Evolutionary conservation across 2,329 filamentous ascomycete genomes (phyloP).

Genomic region (Fonsecaea monophora): DNA sequence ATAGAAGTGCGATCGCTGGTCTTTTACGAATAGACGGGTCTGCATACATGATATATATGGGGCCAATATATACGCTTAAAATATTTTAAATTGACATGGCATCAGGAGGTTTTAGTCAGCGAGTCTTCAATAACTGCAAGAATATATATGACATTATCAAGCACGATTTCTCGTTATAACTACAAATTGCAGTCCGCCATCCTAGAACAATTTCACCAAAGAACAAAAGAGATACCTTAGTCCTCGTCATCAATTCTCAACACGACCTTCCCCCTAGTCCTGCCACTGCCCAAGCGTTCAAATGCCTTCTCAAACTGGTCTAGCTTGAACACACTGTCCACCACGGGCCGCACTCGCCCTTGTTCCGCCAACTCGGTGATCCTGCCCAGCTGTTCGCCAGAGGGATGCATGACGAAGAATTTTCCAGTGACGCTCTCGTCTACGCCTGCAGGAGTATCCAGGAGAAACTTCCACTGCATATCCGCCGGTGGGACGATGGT

Average conservation of each 20-base stretch:
- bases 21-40: constrained; percentile 61
- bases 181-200: not conserved
- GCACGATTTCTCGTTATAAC: not conserved
- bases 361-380: constrained; percentile 51
- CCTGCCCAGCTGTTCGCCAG: constrained; percentile 43
- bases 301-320: constrained; percentile 52
- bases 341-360: constrained; percentile 45
- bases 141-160: not conserved
- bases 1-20: constrained; percentile 70
- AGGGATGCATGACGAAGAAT: constrained; percentile 54
- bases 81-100: constrained; percentile 7
- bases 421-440: constrained; percentile 44
- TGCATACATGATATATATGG: too few relatives aligned
- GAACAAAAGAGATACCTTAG: not conserved
- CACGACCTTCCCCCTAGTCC: constrained; percentile 54
- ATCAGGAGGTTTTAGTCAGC: constrained; percentile 1
- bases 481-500: constrained; percentile 51
- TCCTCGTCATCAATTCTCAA: constrained; percentile 40
- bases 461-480: constrained; percentile 42
- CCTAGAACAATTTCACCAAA: not conserved
- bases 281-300: constrained; percentile 48
- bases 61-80: too few relatives aligned
- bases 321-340: constrained; percentile 53
- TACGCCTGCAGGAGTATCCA: constrained; percentile 34
- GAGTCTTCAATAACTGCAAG: not conserved